Percentiles rank a stretch among this genome's conserved stretches.
phyloP scores from a whole-genome alignment of 768 basidiomycete species.

The Pisolithus tinctorius region DNA sequence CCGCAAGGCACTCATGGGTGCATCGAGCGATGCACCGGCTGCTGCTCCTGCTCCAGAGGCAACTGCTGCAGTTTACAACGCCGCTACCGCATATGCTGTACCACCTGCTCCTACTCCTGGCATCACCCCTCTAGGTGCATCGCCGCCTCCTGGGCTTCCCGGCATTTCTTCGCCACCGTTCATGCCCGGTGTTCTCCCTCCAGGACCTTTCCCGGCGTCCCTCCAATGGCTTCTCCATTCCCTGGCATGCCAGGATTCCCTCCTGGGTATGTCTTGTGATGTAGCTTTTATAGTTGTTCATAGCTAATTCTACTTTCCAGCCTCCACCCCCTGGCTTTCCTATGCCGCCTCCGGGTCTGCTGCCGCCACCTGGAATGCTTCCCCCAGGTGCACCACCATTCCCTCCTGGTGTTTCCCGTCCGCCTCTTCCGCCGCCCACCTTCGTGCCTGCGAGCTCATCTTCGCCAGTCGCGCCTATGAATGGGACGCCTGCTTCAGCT shows the following conservation, averaged over 20 bases:
- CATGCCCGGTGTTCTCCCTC: constrained; percentile 32
- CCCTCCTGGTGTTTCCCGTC: constrained; percentile 31
- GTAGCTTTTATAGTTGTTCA: constrained; percentile 7
- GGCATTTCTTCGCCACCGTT: constrained; percentile 39
- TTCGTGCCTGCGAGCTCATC: constrained; percentile 27
- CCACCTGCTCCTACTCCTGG: constrained; percentile 31
- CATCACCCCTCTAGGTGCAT: constrained; percentile 21
- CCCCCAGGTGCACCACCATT: constrained; percentile 34
- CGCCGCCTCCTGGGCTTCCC: constrained; percentile 35
- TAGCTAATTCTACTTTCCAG: constrained; percentile 21
- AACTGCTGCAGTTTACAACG: constrained; percentile 62
- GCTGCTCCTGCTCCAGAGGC: constrained; percentile 31
- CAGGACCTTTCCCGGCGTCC: constrained; percentile 33
- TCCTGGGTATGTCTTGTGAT: constrained; percentile 41
- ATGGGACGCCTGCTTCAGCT: constrained; percentile 17
- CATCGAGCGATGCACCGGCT: constrained; percentile 30
- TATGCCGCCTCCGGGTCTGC: constrained; percentile 38
- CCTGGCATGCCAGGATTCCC: constrained; percentile 47
- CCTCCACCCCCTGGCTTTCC: constrained; percentile 50
- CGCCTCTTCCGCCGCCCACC: constrained; percentile 28
- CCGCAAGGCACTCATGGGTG: constrained; percentile 90
- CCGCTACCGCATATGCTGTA: constrained; percentile 60
- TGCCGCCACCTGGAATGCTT: constrained; percentile 26
- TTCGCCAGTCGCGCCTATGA: constrained; percentile 21
- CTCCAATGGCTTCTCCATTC: constrained; percentile 35